These are phyloP conservation scores for Macadamia tetraphylla DNA, from an alignment of 164 flowering plant genomes.

Conservation along the genomic window DNA sequence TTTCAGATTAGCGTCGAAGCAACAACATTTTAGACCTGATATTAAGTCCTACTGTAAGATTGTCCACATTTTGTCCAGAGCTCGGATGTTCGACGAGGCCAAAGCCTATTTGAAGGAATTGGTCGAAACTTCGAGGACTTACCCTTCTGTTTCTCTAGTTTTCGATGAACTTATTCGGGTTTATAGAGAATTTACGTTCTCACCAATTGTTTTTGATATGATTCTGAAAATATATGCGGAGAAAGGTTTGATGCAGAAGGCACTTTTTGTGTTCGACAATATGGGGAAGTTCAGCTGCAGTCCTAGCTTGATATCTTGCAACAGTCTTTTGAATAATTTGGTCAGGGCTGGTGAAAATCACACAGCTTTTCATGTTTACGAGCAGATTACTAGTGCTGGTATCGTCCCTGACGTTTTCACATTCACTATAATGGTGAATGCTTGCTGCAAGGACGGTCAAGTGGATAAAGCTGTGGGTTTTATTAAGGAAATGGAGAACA, in stretches of 20 bases:
- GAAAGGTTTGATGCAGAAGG: slow-evolving; percentile 53
- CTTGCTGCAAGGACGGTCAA: slow-evolving; percentile 58
- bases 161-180: slow-evolving; percentile 57
- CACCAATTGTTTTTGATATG: slow-evolving; percentile 82
- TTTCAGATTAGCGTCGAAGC: slow-evolving; percentile 53
- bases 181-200: slow-evolving; percentile 59
- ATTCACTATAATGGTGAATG: slow-evolving; percentile 66
- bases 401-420: slow-evolving; percentile 68
- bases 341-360: slow-evolving; percentile 37
- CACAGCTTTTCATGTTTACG: slow-evolving; percentile 46
- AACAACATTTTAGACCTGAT: slow-evolving; percentile 49
- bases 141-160: slow-evolving; percentile 22
- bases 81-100: slow-evolving; percentile 52
- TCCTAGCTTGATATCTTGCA: slow-evolving; percentile 84
- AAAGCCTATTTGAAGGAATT: slow-evolving; percentile 43
- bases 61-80: slow-evolving; percentile 69
- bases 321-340: slow-evolving; percentile 63
- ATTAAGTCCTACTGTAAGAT: slow-evolving; percentile 50
- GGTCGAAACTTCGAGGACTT: slow-evolving; percentile 27
- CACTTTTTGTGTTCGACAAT: slow-evolving; percentile 80
- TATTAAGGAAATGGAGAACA: slow-evolving; percentile 51
- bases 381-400: slow-evolving; percentile 57
- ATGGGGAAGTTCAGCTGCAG: slow-evolving; percentile 56
- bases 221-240: slow-evolving; percentile 61
- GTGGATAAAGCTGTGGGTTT: slow-evolving; percentile 48